Base-by-base conservation (phyloP, 805 yeast species). In the Wickerhamiella azyma region DNA sequence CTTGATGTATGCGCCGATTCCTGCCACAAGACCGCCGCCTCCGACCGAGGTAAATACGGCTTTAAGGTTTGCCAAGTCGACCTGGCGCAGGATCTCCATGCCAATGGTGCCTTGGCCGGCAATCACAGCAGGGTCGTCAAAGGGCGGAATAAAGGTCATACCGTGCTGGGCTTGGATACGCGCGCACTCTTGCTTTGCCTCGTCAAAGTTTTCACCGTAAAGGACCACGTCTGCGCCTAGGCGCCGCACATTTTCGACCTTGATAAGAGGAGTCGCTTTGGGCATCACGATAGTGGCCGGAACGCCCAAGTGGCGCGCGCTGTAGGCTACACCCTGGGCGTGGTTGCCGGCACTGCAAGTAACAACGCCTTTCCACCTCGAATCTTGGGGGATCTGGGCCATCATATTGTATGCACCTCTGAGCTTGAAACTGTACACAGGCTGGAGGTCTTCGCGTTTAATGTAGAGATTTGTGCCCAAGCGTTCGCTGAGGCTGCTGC, bases 81-180 rank as follows among this genome's bases (percentile, higher is more conserved):
- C 72, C 66, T 92, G 99, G 62, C 96, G 77, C 46, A 92, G 67
- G 21, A 92, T 67, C 65, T 92, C 99, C 75, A 88, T 74, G 2
- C 94, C 98, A 51, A 89, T 80, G 21, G 99, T 92, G 49, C 97
- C 99, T 65, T 92, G 99, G 19, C 99, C 99, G 8, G 99, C 98
- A 65, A 92, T 85, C 53, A 92, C 96, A 55, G 80, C 85, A 1
- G 99, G 99, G 59, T 92, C 96, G 59, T 92, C 94, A 61, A 92
- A 92, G 0, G 99, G 99, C n/a, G 98, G 98, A 39, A 92, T 83
- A 56, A 85, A 81, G 5, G 92, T 82, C 56, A 85, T 69, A 11
- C 85, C 86, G 49, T 85, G 74, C 57, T 79, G 77, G 26, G 66
- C 66, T 24, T 81, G 66, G 45, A 92, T 66, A 48, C 94, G 68